Base-by-base conservation (phyloP, 2,329 filamentous ascomycete genomes). In the Aspergillus fumigatiaffinis region DNA sequence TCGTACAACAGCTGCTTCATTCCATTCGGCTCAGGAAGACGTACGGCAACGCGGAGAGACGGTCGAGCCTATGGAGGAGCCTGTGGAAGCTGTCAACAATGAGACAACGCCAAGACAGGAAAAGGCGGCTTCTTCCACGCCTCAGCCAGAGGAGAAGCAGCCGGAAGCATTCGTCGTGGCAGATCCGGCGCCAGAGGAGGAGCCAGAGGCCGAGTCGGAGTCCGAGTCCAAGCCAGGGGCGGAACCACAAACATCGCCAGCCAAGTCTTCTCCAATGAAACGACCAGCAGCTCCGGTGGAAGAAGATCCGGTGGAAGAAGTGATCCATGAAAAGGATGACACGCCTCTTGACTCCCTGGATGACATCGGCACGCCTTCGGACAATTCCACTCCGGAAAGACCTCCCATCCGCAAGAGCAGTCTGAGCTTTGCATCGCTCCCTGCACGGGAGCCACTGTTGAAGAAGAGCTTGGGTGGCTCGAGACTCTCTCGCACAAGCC, bases 381-480 rank as follows among this genome's bases (percentile, higher is more conserved):
- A 79, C 57, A 73, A 68, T 7, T 79, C 77, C 29, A 79, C 76
- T 17, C 79, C 79, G 6, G 77, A 76, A 52, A 68, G 90, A 63
- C 88, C 89, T 1, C 80, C 90, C 29, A 84, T 95, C 63, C 87
- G 93, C 59, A 97, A 97, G 80, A 96, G 92, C 75, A 97, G 93
- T 71, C 82, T 99, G 59, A 96, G 90, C 58, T 97, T 99, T 76
- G 91, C 94, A 41, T 91, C 94, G 20, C 80, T 99, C 12, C 94
- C 94, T 29, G 92, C 93, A 2, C 85, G 94, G 60, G 93, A 97
- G 68, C 93, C 93, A 38, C 79, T 97, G 53, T 86, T 84, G 17
- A 95, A 95, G 72, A 93, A 92, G 76, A 95, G 89, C 71, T 85
- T 92, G 68, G 92, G 87, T 17, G 73, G 82, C 48, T 82, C 83